phyloP scores from a whole-genome alignment of 257 asterid species.

The Euphrasia confusa region DNA sequence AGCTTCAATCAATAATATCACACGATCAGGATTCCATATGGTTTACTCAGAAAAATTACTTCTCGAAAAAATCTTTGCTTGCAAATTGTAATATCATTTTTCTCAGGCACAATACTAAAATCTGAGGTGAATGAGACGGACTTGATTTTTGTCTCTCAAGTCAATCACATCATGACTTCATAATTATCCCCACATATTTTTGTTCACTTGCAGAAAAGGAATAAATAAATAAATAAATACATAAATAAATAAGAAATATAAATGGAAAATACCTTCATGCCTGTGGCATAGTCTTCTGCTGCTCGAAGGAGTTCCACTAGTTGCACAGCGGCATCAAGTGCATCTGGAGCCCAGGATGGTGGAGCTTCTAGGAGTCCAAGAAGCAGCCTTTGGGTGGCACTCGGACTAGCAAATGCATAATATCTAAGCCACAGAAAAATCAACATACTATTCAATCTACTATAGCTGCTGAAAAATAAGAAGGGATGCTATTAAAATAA shows the following conservation, averaged over 20 bases:
- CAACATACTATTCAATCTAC: conserved; percentile 13
- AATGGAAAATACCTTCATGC: conserved; percentile 65
- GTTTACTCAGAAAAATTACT: conserved; percentile 17
- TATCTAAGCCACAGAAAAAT: conserved; percentile 42
- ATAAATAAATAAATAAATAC: neutral
- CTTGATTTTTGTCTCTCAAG: neutral
- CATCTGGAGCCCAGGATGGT: conserved; percentile 99
- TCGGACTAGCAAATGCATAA: conserved; percentile 96
- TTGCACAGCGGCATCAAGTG: conserved; percentile 99
- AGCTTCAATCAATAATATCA: conserved; percentile 55
- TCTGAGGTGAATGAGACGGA: conserved; percentile 14
- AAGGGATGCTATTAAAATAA: neutral
- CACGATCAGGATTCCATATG: conserved; percentile 30
- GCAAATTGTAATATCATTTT: conserved; percentile 1
- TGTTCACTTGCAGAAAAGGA: conserved; percentile 2
- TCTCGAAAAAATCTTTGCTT: neutral
- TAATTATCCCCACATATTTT: conserved; percentile 8
- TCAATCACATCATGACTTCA: conserved; percentile 7
- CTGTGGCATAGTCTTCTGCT: conserved; percentile 95
- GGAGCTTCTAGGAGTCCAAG: conserved; percentile 99
- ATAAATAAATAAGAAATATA: neutral
- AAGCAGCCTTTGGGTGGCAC: conserved; percentile 98
- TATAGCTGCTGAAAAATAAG: conserved; percentile 14
- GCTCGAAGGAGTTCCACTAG: conserved; percentile 98
- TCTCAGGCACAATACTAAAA: conserved; percentile 4